phyloP scores from a whole-genome alignment of 2,329 filamentous ascomycete species.

The Penicillium sumatraense region DNA sequence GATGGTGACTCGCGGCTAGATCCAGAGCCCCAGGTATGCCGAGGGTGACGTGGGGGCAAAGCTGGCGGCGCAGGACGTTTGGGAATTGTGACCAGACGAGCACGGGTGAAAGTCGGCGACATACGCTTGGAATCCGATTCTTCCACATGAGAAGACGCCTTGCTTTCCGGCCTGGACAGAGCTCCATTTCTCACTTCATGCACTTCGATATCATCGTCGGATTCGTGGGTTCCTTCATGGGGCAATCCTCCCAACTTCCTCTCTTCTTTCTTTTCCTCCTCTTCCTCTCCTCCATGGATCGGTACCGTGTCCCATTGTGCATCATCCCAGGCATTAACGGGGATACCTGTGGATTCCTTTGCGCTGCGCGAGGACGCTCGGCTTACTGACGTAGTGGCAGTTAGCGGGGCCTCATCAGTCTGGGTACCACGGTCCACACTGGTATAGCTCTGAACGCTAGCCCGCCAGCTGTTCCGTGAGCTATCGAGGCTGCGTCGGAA shows the following conservation, averaged over 20 bases:
- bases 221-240: slow-evolving; percentile 17
- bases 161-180: slow-evolving; percentile 52
- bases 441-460: slow-evolving; percentile 69
- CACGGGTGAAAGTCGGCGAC: slow-evolving; percentile 72
- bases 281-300: slow-evolving; percentile 17
- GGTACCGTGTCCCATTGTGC: slow-evolving; percentile 32
- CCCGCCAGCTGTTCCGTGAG: slow-evolving; percentile 66
- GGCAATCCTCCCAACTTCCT: slow-evolving; percentile 4
- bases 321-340: slow-evolving; percentile 28
- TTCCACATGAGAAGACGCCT: slow-evolving; percentile 29
- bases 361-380: slow-evolving; percentile 41
- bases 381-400: slow-evolving; percentile 37
- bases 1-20: slow-evolving; percentile 30
- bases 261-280: slow-evolving; percentile 19
- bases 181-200: slow-evolving; percentile 59
- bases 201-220: slow-evolving; percentile 39
- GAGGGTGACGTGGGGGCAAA: slow-evolving; percentile 75
- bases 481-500: slow-evolving; percentile 74
- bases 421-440: slow-evolving; percentile 68
- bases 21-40: slow-evolving; percentile 31
- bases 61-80: slow-evolving; percentile 74
- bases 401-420: slow-evolving; percentile 60
- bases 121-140: slow-evolving; percentile 62
- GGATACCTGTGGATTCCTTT: slow-evolving; percentile 26
- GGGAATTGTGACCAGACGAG: slow-evolving; percentile 81